Evolutionary conservation across 257 asterid genomes (phyloP).

Genomic region (Fraxinus cuspidata): DNA sequence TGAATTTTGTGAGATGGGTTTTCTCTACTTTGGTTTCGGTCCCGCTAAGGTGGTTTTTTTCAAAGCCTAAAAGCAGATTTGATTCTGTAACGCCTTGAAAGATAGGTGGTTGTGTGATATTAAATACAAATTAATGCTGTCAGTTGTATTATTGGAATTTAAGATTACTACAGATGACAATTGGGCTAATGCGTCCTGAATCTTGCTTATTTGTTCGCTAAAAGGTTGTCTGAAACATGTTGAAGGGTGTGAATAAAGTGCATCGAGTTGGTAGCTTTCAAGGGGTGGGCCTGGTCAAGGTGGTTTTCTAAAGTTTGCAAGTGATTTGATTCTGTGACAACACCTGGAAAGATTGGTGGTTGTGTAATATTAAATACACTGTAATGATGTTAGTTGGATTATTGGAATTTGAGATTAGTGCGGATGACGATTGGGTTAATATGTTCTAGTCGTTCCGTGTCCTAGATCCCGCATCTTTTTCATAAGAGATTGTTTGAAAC

Average conservation of each 20-base stretch:
- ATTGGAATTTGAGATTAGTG: conserved; percentile 12
- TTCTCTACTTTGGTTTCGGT: conserved; percentile 4
- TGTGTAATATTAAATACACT: conserved; percentile 16
- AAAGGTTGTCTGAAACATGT: not conserved
- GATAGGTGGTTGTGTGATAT: conserved; percentile 20
- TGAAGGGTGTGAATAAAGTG: conserved; percentile 1
- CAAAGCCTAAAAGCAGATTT: not conserved
- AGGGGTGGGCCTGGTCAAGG: not conserved
- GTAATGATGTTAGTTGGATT: conserved; percentile 17
- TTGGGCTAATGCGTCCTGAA: conserved; percentile 12
- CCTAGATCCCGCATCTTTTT: conserved; percentile 14
- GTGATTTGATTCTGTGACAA: conserved; percentile 1
- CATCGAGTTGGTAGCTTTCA: not conserved
- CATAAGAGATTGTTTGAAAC: conserved; percentile 1
- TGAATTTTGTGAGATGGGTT: conserved; percentile 5
- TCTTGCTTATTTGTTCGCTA: not conserved
- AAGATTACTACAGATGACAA: conserved; percentile 10
- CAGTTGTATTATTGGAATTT: conserved; percentile 16
- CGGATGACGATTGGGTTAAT: conserved; percentile 5
- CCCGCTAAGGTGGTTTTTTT: conserved; percentile 17
- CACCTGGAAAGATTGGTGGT: conserved; percentile 12
- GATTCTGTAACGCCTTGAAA: conserved; percentile 9
- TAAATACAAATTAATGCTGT: conserved; percentile 14
- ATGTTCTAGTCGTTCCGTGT: not conserved
- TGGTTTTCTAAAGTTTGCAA: conserved; percentile 3